These are phyloP conservation scores for Akanthomyces lecanii DNA, from an alignment of 2,329 filamentous ascomycete genomes.

Conservation along the genomic window DNA sequence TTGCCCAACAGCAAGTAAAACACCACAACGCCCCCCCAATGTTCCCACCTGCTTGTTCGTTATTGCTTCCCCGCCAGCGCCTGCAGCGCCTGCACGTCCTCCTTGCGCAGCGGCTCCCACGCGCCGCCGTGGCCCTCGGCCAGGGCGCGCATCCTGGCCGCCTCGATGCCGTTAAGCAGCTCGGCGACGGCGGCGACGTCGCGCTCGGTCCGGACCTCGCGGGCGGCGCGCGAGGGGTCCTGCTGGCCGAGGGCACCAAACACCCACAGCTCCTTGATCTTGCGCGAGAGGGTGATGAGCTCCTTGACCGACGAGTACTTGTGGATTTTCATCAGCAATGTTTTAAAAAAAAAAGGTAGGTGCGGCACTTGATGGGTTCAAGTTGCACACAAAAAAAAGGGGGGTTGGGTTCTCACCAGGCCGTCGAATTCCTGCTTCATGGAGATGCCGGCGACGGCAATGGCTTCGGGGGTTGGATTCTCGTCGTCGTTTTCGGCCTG, in stretches of 20 bases:
- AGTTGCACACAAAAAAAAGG: neutral
- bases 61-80: slow-evolving; percentile 2
- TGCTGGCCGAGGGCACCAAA: slow-evolving; percentile 39
- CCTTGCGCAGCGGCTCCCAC: slow-evolving; percentile 31
- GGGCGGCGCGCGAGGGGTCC: slow-evolving; percentile 32
- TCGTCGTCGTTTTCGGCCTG: slow-evolving; percentile 37
- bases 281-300: slow-evolving; percentile 40
- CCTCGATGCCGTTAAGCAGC: slow-evolving; percentile 35
- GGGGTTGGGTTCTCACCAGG: slow-evolving; percentile 27
- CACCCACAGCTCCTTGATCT: slow-evolving; percentile 45
- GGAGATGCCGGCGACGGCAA: slow-evolving; percentile 40
- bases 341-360: too few relatives aligned
- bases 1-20: neutral
- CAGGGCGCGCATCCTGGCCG: slow-evolving; percentile 29
- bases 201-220: slow-evolving; percentile 34
- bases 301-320: slow-evolving; percentile 43
- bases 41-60: neutral
- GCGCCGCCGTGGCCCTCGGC: slow-evolving; percentile 34
- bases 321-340: neutral
- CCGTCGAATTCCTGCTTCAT: slow-evolving; percentile 45
- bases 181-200: slow-evolving; percentile 33
- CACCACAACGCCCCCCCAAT: neutral
- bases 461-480: slow-evolving; percentile 38
- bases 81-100: slow-evolving; percentile 6
- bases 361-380: too few relatives aligned